Evolutionary conservation across 495 filamentous ascomycete species (phyloP).

Genomic region (Penicillium bovifimosum): DNA sequence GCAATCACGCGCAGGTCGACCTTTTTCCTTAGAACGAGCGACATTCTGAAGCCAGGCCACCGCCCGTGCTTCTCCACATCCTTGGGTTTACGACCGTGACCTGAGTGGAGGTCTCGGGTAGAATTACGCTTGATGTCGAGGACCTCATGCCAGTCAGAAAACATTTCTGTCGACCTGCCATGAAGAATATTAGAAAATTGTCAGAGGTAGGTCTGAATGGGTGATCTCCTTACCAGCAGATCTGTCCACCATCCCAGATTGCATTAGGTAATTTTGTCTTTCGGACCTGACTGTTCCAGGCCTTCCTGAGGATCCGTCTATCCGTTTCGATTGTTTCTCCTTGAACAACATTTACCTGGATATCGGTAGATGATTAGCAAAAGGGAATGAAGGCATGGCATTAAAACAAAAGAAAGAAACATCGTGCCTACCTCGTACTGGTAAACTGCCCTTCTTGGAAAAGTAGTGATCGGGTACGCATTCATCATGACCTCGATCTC

Average conservation of each 20-base stretch:
- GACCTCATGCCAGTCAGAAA: conserved; percentile 23
- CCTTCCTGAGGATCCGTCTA: conserved; percentile 46
- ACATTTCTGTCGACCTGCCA: conserved; percentile 33
- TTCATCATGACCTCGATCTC: conserved; percentile 61
- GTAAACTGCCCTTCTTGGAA: conserved; percentile 51
- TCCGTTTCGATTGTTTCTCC: conserved; percentile 30
- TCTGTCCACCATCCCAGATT: conserved; percentile 72
- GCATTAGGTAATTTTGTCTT: conserved; percentile 50
- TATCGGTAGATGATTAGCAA: conserved; percentile 1
- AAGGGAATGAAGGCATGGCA: not conserved
- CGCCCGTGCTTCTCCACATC: no score
- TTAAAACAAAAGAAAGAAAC: conserved; percentile 21
- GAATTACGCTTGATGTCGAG: not conserved
- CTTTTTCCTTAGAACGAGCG: conserved; percentile 50
- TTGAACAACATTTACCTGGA: conserved; percentile 56
- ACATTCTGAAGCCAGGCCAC: conserved; percentile 55
- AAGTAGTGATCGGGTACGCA: conserved; percentile 58
- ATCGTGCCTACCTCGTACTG: conserved; percentile 75
- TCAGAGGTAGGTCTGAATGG: not conserved
- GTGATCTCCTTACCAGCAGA: conserved; percentile 61
- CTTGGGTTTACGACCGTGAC: no score
- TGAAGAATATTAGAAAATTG: not conserved
- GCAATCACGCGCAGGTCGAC: conserved; percentile 61
- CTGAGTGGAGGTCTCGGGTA: not conserved
- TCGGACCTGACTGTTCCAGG: conserved; percentile 62